Evolutionary conservation across 371 early-diverging fungal genomes (phyloP), one percentile per base, ranked within the genome.

Genomic region (Rhizomucor pusillus): DNA sequence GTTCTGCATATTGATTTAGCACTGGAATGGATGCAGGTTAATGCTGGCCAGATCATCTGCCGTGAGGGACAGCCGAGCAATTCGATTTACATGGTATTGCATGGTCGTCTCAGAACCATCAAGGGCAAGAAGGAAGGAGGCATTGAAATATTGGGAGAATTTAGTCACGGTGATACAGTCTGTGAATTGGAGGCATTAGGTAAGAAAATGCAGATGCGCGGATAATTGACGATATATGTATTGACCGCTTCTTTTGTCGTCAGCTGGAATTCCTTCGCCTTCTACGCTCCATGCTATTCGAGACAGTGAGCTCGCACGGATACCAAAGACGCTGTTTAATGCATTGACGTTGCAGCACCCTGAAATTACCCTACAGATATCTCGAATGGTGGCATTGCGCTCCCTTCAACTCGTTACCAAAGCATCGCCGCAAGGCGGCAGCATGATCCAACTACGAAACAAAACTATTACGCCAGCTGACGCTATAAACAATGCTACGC

Each of bases 251-350:
- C 4, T 23, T 16, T 25, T 34, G 16, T 20, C 12, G 29, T 13
- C 59, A 73, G 79, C 89, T 62, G 90, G 83, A 51, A 73, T 81
- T 6, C 82, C 85, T 0, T 84, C 93, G 41, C 81, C 86, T n/a
- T 84, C 87, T n/a, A 96, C 93, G 3, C 77, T 97, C 13, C 95
- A 97, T 62, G 97, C 99, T 5, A 98, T 98, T 57, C 90, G 99
- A 41, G 97, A 97, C 65, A 86, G 95, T 1, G 98, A 98, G 66
- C 78, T 97, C 11, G 94, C 95, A 12, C 81, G 93, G n/a, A 88
- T 98, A 81, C 99, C 99, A 1, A 92, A 90, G 52, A 90, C 93
- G 0, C 76, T 98, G 39, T 95, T 98, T 71, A 89, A 92, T 55
- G 90, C 96, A 5, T 80, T 98, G 25, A 89, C 95, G 14, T 65